Evolutionary conservation across 306 rosid genomes (phyloP), one percentile per base, ranked within the genome.

Genomic region (Vigna angularis): DNA sequence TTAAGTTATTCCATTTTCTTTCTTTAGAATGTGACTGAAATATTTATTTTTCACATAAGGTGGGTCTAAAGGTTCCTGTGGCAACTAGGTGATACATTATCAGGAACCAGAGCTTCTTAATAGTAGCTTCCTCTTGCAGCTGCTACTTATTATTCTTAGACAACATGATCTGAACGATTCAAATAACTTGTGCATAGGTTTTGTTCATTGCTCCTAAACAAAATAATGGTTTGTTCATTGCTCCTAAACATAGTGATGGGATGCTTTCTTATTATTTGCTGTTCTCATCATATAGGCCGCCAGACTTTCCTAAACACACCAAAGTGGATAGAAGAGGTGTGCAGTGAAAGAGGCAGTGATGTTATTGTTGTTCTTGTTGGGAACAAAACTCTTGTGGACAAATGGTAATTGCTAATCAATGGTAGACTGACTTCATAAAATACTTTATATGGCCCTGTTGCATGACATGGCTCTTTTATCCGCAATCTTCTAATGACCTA

Each of bases 251-350:
- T 66, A 50, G 74, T 66, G 76, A 51, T 24, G 79, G 79, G 70
- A 40, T 66, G 44, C 62, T 78, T 68, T 57, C 63, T 83, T 66
- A 88, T 72, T 51, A 55, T 75, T 70, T 74, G 24, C 36, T 73
- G 40, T 69, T 77, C 26, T 61, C 63, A 12, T 81, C 68, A 56
- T 78, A 32, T 68, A 93, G 98, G 97, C 57, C 85, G 95, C 64
- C 93, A 89, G 62, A 86, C 98, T 69, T 93, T 93, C 83, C 82
- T 93, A 78, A 93, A 91, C 74, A 93, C 94, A 75, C 52, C 84
- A 66, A 93, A 87, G 85, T 93, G 98, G 97, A 91, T 93, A 67
- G 98, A 93, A 86, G 94, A 93, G 87, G 98, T 93, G 75, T 89
- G 93, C 38, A 88, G 94, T 62, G 98, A 93, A 86, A 78, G 94